These are phyloP conservation scores for Mortierella sp. DNA, from an alignment of 371 early-diverging fungal genomes.

Conservation along the genomic window DNA sequence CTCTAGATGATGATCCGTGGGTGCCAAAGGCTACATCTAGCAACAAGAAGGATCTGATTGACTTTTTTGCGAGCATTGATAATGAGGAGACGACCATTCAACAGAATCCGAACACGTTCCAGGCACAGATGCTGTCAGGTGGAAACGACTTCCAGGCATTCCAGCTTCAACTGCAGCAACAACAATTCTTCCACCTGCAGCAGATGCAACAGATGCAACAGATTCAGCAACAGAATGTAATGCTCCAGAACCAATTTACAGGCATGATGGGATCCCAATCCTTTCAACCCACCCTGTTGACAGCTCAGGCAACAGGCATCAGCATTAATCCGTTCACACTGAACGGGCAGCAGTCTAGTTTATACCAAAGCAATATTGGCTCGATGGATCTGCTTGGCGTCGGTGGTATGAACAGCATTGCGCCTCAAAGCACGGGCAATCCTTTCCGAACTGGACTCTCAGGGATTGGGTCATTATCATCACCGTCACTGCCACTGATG, in stretches of 20 bases:
- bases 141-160: conserved; percentile 46
- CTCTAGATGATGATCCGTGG: conserved; percentile 30
- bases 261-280: conserved; percentile 24
- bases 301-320: conserved; percentile 40
- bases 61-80: conserved; percentile 80
- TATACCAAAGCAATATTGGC: conserved; percentile 18
- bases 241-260: conserved; percentile 47
- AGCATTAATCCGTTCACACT: conserved; percentile 45
- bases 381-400: conserved; percentile 22
- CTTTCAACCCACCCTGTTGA: conserved; percentile 28
- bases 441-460: conserved; percentile 40
- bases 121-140: conserved; percentile 44
- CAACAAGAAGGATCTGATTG: conserved; percentile 67
- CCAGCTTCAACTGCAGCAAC: conserved; percentile 46
- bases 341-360: conserved; percentile 11
- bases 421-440: conserved; percentile 49
- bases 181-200: conserved; percentile 41
- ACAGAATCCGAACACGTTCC: conserved; percentile 54
- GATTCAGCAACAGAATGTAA: conserved; percentile 22
- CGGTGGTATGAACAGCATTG: conserved; percentile 14
- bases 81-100: conserved; percentile 64
- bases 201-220: conserved; percentile 32
- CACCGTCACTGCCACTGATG: conserved; percentile 46
- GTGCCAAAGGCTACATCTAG: conserved; percentile 34
- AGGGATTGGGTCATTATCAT: conserved; percentile 8